Percentiles rank a stretch among this genome's conserved stretches.
phyloP scores from a whole-genome alignment of 148 eudicot species.

The Drosera capensis region DNA sequence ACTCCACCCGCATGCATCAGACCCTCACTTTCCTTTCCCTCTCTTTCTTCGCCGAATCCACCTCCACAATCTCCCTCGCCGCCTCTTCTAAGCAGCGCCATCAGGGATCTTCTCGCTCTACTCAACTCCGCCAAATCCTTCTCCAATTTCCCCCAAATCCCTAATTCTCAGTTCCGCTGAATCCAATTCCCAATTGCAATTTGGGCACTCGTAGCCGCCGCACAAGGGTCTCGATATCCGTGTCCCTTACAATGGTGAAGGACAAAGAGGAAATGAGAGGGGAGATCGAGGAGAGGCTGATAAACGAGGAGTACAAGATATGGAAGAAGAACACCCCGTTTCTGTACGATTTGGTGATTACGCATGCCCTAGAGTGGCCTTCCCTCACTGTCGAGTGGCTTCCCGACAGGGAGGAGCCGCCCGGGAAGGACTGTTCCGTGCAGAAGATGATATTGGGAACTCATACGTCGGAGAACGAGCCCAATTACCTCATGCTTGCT shows the following conservation, averaged over 20 bases:
- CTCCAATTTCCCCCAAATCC: too few species aligned
- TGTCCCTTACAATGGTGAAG: slow-evolving; percentile 71
- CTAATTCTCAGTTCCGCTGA: too few species aligned
- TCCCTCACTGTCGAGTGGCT: slow-evolving; percentile 96
- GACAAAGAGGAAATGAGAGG: slow-evolving; percentile 67
- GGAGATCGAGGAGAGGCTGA: slow-evolving; percentile 61
- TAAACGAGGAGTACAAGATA: slow-evolving; percentile 79
- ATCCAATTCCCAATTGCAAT: too few species aligned
- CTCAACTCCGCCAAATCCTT: too few species aligned
- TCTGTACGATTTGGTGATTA: slow-evolving; percentile 66
- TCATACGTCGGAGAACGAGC: slow-evolving; percentile 71
- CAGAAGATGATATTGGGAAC: slow-evolving; percentile 91
- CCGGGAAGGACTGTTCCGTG: slow-evolving; percentile 74
- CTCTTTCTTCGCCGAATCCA: too few species aligned
- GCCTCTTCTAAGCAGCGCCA: too few species aligned
- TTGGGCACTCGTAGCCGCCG: too few species aligned
- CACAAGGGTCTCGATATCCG: too few species aligned
- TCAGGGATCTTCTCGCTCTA: too few species aligned
- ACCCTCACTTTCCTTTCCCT: too few species aligned
- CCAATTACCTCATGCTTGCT: slow-evolving; percentile 75
- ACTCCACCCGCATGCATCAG: too few species aligned
- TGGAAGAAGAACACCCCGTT: slow-evolving; percentile 91
- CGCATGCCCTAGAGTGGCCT: slow-evolving; percentile 89
- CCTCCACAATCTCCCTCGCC: too few species aligned
- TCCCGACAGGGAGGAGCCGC: slow-evolving; percentile 63